Percentiles rank a stretch among this genome's conserved stretches.
Conservation (phyloP, 2,329 filamentous ascomycete species). For the Teratosphaeria zuluensis region DNA sequence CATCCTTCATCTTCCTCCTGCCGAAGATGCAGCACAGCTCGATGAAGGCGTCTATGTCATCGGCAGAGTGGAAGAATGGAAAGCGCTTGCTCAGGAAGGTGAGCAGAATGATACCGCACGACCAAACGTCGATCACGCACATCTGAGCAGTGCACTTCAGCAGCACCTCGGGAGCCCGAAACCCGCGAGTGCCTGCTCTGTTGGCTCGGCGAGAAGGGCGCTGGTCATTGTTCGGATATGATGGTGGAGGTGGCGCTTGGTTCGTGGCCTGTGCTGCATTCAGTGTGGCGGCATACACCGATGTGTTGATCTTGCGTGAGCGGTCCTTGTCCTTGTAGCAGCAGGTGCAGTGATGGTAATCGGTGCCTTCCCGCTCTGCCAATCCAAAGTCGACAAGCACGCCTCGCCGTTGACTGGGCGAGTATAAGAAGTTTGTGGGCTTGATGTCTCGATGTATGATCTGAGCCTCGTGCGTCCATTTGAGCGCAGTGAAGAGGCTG, state of each 20-base stretch:
- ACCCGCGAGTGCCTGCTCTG: slow-evolving; percentile 86
- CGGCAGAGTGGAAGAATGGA: slow-evolving; percentile 97
- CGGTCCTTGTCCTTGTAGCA: slow-evolving; percentile 55
- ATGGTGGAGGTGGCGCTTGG: slow-evolving; percentile 33
- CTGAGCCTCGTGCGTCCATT: slow-evolving; percentile 68
- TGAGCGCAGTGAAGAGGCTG: slow-evolving; percentile 76
- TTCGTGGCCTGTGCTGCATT: slow-evolving; percentile 16
- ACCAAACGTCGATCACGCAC: slow-evolving; percentile 92
- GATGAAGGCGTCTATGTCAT: slow-evolving; percentile 94
- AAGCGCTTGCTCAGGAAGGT: slow-evolving; percentile 87
- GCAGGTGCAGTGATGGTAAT: slow-evolving; percentile 74
- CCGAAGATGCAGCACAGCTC: slow-evolving; percentile 97
- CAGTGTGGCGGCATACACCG: slow-evolving; percentile 49
- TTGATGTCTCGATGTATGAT: slow-evolving; percentile 63
- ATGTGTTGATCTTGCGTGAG: slow-evolving; percentile 46
- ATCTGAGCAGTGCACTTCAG: slow-evolving; percentile 96
- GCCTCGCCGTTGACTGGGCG: slow-evolving; percentile 66
- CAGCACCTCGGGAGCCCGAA: slow-evolving; percentile 89
- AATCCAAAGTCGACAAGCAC: slow-evolving; percentile 99
- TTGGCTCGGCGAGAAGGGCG: slow-evolving; percentile 85
- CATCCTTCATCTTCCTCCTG: slow-evolving; percentile 68
- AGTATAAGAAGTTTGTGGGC: slow-evolving; percentile 94
- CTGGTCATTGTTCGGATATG: slow-evolving; percentile 83
- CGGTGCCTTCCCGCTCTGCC: slow-evolving; percentile 64
- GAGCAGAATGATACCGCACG: slow-evolving; percentile 90